A percentile compares a stretch with the other conserved stretches of the same genome.
Conservation (phyloP, 139 green algal species). For the Picochlorum sp. region DNA sequence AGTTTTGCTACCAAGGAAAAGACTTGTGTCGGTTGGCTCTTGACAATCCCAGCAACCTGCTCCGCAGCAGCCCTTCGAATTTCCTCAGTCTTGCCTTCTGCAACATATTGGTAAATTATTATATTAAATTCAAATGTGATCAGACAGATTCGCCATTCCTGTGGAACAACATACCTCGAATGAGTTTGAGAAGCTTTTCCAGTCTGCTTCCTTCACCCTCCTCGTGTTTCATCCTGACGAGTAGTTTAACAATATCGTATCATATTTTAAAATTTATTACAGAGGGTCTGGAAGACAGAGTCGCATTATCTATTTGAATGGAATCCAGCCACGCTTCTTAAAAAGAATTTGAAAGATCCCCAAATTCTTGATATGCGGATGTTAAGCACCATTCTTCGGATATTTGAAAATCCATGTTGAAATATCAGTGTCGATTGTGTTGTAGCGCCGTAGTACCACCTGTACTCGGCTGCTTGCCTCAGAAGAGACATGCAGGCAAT, state of each 20-base stretch:
- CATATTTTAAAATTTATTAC: too few relatives aligned
- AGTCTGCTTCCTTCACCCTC: constrained; percentile 31
- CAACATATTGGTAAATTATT: not conserved
- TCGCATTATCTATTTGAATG: too few relatives aligned
- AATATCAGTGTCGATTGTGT: not conserved
- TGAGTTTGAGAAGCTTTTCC: constrained; percentile 55
- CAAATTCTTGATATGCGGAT: not conserved
- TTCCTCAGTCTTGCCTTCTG: constrained; percentile 59
- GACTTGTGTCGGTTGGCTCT: constrained; percentile 62
- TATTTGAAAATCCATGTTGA: not conserved
- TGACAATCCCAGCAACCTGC: constrained; percentile 71
- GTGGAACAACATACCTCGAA: constrained; percentile 49
- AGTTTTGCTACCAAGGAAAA: constrained; percentile 60
- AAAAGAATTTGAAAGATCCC: too few relatives aligned
- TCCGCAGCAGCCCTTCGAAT: constrained; percentile 64
- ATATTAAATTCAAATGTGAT: not conserved
- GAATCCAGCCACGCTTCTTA: too few relatives aligned
- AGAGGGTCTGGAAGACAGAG: too few relatives aligned
- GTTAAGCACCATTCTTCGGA: not conserved
- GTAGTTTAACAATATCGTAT: not conserved
- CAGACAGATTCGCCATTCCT: not conserved
- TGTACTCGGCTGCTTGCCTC: too few relatives aligned
- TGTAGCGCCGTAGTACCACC: not conserved
- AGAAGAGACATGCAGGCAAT: too few relatives aligned
- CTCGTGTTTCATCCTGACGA: constrained; percentile 4